Evolutionary conservation across 1,284 basidiomycete genomes (phyloP).

Genomic region (Rhodotorula mucilaginosa): DNA sequence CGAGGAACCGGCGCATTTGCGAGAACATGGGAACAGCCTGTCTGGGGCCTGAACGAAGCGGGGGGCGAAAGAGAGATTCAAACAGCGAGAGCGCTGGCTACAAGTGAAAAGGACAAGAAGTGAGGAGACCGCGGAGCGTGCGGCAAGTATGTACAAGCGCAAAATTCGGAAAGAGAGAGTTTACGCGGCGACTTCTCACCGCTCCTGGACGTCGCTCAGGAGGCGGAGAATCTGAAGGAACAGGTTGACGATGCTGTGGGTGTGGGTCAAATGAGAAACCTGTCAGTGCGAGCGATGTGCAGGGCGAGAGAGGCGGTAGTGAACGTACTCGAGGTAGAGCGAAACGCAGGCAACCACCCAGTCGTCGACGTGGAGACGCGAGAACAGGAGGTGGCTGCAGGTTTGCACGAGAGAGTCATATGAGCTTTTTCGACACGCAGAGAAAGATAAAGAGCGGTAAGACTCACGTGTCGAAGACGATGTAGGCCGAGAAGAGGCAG

Average conservation of each 20-base stretch:
- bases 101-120: too few relatives aligned
- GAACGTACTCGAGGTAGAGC: slow-evolving; percentile 74
- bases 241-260: slow-evolving; percentile 57
- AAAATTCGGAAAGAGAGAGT: background rate
- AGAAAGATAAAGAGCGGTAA: background rate
- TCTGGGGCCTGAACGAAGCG: too few relatives aligned
- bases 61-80: background rate
- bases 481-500: slow-evolving; percentile 69
- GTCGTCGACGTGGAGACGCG: slow-evolving; percentile 60
- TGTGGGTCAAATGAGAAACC: background rate
- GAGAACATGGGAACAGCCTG: too few relatives aligned
- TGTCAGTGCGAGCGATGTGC: background rate
- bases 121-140: too few relatives aligned
- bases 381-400: slow-evolving; percentile 65
- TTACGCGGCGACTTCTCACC: slow-evolving; percentile 1
- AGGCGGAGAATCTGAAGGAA: slow-evolving; percentile 76
- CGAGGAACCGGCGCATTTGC: too few relatives aligned
- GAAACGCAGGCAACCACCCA: slow-evolving; percentile 80
- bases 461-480: slow-evolving; percentile 64
- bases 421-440: too few relatives aligned
- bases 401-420: background rate
- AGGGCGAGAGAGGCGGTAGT: background rate
- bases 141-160: background rate
- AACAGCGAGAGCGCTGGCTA: too few relatives aligned
- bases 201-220: slow-evolving; percentile 49